Evolutionary conservation across 2,329 filamentous ascomycete species (phyloP).

Genomic region (Zymoseptoria pseudotritici): DNA sequence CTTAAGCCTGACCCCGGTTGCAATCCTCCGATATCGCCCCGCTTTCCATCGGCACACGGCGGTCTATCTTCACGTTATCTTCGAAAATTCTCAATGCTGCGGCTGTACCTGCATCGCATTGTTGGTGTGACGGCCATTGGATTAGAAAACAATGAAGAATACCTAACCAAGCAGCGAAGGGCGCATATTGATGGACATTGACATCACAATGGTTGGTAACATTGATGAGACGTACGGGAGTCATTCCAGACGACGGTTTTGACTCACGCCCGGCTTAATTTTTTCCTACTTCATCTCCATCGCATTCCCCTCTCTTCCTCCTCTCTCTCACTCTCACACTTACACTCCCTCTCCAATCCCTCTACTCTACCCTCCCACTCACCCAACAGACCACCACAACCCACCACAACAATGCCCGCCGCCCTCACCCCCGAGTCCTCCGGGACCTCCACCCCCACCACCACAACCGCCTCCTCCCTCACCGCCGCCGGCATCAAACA

Average conservation of each 20-base stretch:
- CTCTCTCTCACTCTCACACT: background rate
- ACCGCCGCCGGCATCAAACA: slow-evolving; percentile 33
- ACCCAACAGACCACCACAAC: background rate
- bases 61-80: background rate
- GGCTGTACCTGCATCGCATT: background rate
- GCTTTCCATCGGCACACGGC: background rate
- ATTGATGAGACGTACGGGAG: background rate
- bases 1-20: background rate
- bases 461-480: slow-evolving; percentile 28
- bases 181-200: background rate
- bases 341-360: background rate
- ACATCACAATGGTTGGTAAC: background rate
- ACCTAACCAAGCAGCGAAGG: background rate
- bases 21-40: background rate
- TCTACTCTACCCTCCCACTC: background rate
- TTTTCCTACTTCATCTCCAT: background rate
- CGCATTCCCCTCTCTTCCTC: background rate
- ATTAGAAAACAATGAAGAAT: background rate
- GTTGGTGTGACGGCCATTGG: background rate
- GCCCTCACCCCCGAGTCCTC: slow-evolving; percentile 29
- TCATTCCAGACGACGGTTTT: background rate
- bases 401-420: slow-evolving; percentile 22
- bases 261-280: background rate
- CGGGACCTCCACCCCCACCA: slow-evolving; percentile 30
- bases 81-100: background rate